phyloP scores from a whole-genome alignment of 2,329 filamentous ascomycete genomes.

The Pseudocercospora vitis region DNA sequence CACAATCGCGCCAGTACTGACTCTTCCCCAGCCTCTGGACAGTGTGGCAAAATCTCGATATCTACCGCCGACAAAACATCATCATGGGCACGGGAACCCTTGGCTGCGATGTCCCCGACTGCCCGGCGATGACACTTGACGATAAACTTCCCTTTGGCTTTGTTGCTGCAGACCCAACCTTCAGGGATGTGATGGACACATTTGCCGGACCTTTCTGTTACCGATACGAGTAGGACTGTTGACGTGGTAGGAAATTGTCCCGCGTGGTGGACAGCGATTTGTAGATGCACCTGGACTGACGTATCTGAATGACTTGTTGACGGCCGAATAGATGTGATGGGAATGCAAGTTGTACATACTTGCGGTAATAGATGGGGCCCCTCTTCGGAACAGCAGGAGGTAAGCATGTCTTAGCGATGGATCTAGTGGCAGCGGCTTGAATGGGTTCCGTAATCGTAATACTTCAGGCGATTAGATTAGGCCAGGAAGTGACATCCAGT shows the following conservation, averaged over 20 bases:
- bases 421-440: no score
- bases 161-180: conserved; percentile 28
- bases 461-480: no score
- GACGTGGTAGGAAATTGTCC: background rate
- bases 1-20: conserved; percentile 10
- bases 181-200: conserved; percentile 36
- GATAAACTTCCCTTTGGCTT: conserved; percentile 42
- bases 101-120: conserved; percentile 44
- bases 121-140: conserved; percentile 48
- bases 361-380: background rate
- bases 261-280: background rate
- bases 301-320: background rate
- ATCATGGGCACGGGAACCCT: conserved; percentile 50
- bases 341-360: background rate
- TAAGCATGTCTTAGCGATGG: background rate
- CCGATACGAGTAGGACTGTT: conserved; percentile 31
- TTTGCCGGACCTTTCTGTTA: conserved; percentile 38
- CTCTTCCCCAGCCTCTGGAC: conserved; percentile 47
- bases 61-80: conserved; percentile 39
- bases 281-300: conserved; percentile 4
- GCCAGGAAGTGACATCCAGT: no score
- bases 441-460: no score
- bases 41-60: conserved; percentile 53
- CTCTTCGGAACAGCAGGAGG: background rate
- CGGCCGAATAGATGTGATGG: conserved; percentile 8